Percentiles rank a stretch among this genome's conserved stretches.
Conservation (phyloP, 2,329 filamentous ascomycete species). For the Coniochaeta sp. region DNA sequence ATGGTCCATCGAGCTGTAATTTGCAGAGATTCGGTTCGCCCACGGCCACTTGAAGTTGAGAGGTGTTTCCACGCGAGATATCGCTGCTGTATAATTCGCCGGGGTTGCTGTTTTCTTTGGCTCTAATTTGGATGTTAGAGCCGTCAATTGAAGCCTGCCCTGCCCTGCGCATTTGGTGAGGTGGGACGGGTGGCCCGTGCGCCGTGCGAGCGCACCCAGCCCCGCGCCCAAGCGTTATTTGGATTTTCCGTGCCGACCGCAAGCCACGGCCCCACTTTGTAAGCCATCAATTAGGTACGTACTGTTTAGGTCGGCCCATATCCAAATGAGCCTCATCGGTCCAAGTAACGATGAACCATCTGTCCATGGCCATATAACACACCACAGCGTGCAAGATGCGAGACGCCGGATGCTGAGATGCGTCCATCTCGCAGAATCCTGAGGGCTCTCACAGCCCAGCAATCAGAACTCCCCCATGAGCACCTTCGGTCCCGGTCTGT, state of each 20-base stretch:
- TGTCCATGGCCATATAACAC: background rate
- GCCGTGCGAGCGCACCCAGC: background rate
- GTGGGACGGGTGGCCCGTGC: background rate
- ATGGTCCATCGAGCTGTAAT: background rate
- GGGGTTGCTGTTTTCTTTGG: background rate
- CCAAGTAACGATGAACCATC: too few relatives aligned
- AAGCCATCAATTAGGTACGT: too few relatives aligned
- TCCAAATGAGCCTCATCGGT: background rate
- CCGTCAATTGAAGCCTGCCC: background rate
- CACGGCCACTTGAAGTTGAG: background rate
- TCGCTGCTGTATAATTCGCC: background rate
- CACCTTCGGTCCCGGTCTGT: too few relatives aligned
- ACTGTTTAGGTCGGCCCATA: too few relatives aligned
- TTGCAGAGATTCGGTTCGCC: background rate
- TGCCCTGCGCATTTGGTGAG: constrained; percentile 1
- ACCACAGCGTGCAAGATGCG: background rate
- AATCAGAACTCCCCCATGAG: background rate
- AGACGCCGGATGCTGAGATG: background rate
- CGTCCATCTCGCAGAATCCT: background rate
- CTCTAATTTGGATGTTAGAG: background rate
- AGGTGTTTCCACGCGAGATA: background rate
- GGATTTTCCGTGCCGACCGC: background rate
- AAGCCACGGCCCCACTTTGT: too few relatives aligned
- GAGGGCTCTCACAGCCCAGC: background rate
- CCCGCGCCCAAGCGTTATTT: constrained; percentile 1